Evolutionary conservation across 2,329 filamentous ascomycete genomes (phyloP).

Genomic region (Didymellaceae sp.): DNA sequence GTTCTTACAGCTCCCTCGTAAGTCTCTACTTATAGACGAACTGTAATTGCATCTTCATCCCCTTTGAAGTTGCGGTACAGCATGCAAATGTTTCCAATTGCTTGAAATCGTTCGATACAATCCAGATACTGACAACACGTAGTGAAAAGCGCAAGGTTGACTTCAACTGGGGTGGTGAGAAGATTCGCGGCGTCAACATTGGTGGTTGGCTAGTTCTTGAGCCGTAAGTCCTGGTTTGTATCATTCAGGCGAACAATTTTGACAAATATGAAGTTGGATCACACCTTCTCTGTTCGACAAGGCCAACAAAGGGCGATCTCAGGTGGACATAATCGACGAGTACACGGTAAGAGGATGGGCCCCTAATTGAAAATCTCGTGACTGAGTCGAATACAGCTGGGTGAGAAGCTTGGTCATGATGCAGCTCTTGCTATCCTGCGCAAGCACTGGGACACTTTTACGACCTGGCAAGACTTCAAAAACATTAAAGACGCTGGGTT

Average conservation of each 20-base stretch:
- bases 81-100: neutral
- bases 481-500: conserved; percentile 64
- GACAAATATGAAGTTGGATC: conserved; percentile 53
- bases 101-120: neutral
- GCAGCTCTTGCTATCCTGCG: conserved; percentile 54
- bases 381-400: conserved; percentile 33
- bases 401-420: conserved; percentile 56
- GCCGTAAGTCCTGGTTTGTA: conserved; percentile 39
- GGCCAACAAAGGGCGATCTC: conserved; percentile 30
- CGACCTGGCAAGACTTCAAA: conserved; percentile 60
- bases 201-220: conserved; percentile 60
- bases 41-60: neutral
- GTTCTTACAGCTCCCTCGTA: conserved; percentile 41
- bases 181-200: conserved; percentile 60
- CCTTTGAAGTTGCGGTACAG: neutral
- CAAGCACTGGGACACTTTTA: conserved; percentile 60
- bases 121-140: conserved; percentile 19
- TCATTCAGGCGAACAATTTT: neutral
- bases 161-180: conserved; percentile 58
- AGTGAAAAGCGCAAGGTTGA: conserved; percentile 45
- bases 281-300: conserved; percentile 62
- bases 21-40: conserved; percentile 17
- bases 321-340: conserved; percentile 56
- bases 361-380: neutral
- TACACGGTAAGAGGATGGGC: conserved; percentile 46